Base-by-base conservation (phyloP, 2,329 filamentous ascomycete species). In the Didymella segeticola region DNA sequence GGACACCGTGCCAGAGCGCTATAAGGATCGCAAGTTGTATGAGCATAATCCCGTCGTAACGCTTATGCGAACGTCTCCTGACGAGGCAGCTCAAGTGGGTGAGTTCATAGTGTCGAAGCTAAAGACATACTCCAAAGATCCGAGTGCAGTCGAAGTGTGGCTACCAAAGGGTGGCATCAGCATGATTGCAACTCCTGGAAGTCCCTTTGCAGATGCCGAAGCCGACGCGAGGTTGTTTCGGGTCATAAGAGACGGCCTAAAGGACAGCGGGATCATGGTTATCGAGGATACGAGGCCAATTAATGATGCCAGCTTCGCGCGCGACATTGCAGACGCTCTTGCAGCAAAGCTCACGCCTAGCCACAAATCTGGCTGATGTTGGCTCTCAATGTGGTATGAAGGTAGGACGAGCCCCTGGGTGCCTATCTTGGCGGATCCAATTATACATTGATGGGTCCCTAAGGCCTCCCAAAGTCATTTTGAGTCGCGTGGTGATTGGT, bases 31-130 rank as follows among this genome's bases (percentile, higher is more conserved):
- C 25, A 77, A 77, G 17, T 69, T 89, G n/a, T 80, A 83, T 60
- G 82, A 85, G 63, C 88, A 90, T 66, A 90, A 90, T 64, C 80
- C 85, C 0, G 79, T 80, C 0, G 83, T 89, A 0, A 90, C 88
- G 0, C 64, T 91, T 26, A 84, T 90, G 80, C 76, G 88, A 19
- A 87, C 87, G 0, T 85, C 78, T 0, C 63, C 71, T n/a, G 78
- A 82, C 1, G 87, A 90, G 64, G 84, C 82, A 56, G 60, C 51
- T 20, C 66, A 76, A 36, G 78, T 89, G n/a, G 86, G 83, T 1
- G 62, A 67, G 1, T 83, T 84, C 43, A 82, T 90, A 34, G 80
- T 78, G 1, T 63, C 69, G 10, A 86, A 86, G 65, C 70, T 89
- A 30, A 77, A 61, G 30, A 63, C 63, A 0, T 67, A 74, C 42